phyloP scores from a whole-genome alignment of 108 stramenopile species.

The Skeletonema potamos region DNA sequence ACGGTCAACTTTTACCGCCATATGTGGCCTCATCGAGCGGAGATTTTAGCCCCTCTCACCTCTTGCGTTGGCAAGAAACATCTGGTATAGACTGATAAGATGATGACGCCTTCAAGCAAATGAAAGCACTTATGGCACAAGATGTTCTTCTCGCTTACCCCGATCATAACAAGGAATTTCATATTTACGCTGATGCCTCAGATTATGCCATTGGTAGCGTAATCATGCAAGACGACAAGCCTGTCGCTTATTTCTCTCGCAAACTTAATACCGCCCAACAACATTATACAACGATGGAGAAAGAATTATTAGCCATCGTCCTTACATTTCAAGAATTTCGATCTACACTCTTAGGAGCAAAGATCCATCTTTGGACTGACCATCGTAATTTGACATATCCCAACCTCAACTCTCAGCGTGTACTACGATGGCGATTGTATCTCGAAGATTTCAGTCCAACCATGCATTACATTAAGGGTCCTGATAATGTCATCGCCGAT shows the following conservation, averaged over 20 bases:
- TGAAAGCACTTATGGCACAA: conserved; percentile 43
- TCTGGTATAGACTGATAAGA: no score
- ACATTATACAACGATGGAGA: conserved; percentile 45
- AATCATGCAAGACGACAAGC: conserved; percentile 44
- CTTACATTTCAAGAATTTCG: conserved; percentile 45
- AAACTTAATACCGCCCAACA: conserved; percentile 45
- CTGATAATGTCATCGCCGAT: conserved; percentile 23
- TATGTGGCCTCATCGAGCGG: no score
- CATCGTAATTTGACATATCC: no score
- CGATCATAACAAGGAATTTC: conserved; percentile 45
- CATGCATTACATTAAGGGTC: conserved; percentile 29
- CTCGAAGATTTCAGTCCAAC: conserved; percentile 33
- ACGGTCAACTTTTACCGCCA: no score
- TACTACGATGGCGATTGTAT: conserved; percentile 44
- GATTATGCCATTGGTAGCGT: conserved; percentile 42
- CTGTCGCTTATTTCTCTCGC: conserved; percentile 42
- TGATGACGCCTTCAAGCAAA: conserved; percentile 41
- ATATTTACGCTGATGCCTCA: conserved; percentile 53
- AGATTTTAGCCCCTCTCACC: no score
- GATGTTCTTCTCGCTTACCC: conserved; percentile 42
- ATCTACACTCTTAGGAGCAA: no score
- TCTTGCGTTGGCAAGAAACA: no score
- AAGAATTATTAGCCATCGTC: conserved; percentile 47
- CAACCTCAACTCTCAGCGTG: no score
- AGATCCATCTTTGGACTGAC: no score